Base-by-base conservation (phyloP, 345 rosid genomes). In the Clarkia xantiana region DNA sequence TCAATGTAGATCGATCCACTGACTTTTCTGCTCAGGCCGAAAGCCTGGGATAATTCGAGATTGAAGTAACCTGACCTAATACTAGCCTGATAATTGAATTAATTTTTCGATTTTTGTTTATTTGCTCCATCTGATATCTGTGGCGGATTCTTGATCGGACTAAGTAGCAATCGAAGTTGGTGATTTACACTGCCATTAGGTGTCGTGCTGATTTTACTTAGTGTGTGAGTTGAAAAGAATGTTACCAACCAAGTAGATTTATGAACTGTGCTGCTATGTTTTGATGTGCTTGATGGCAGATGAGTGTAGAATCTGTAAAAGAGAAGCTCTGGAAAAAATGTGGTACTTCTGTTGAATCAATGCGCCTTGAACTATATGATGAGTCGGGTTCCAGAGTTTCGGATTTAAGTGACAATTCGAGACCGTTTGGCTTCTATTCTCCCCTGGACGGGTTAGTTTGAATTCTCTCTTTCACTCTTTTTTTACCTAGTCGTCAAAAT, bases 291-390 rank as follows among this genome's bases (percentile, higher is more conserved):
- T 18, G 18, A 13, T 49, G 42, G 36, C 2, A 76, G 77, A 60
- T 66, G 74, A 73, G 57, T 51, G 91, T 90, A 61, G 94, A 86
- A 69, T 75, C 86, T 22, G 86, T 83, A 49, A 86, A 90, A 57
- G 97, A 86, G 2, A 90, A 90, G 80, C 72, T 90, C 38, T 81
- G 94, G 97, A 81, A 55, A 14, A 83, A 90, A 79, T 90, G 91
- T 41, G 94, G 94, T 6, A 81, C 94, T 13, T 76, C 89, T 6
- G 81, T 83, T 47, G 66, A 63, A 50, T 75, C 84, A 6, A 90
- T 90, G 96, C 43, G 67, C 20, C 56, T 86, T 41, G 86, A 86
- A 72, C 94, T 90, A 4, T 83, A 79, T 50, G 97, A 90, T 52
- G 93, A 83, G 9, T n/a, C 73, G 53, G 75, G 71, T 60, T 61